phyloP scores from a whole-genome alignment of 1,284 basidiomycete genomes.

The Ustilago nuda region DNA sequence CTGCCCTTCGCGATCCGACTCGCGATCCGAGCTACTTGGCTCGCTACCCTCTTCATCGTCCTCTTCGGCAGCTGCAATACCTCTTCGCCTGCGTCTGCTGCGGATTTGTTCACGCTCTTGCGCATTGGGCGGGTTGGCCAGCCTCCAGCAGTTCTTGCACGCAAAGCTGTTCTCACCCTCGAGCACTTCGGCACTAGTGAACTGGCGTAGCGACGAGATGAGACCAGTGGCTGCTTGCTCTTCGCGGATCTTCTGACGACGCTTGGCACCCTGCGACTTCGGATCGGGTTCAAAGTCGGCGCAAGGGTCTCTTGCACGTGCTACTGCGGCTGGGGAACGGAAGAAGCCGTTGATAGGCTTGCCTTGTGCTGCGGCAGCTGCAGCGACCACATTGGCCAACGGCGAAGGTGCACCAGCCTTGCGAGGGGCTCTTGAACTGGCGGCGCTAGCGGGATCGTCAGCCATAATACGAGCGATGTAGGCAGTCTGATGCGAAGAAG shows the following conservation, averaged over 20 bases:
- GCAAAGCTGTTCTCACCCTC: slow-evolving; percentile 94
- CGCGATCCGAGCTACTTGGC: slow-evolving; percentile 60
- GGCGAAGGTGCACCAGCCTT: slow-evolving; percentile 29
- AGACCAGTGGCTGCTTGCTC: slow-evolving; percentile 69
- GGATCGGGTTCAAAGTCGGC: slow-evolving; percentile 44
- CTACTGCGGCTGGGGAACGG: slow-evolving; percentile 23
- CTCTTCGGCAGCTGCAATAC: slow-evolving; percentile 34
- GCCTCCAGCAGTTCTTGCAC: slow-evolving; percentile 91
- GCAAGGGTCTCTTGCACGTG: slow-evolving; percentile 21
- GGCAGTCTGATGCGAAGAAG: slow-evolving; percentile 42
- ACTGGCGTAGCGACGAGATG: slow-evolving; percentile 78
- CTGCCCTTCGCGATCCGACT: slow-evolving; percentile 18
- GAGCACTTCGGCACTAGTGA: slow-evolving; percentile 88
- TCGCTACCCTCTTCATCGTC: slow-evolving; percentile 70
- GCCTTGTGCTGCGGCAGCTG: slow-evolving; percentile 27
- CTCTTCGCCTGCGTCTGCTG: slow-evolving; percentile 68
- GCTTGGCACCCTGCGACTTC: slow-evolving; percentile 36
- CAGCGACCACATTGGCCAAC: slow-evolving; percentile 27
- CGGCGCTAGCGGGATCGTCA: slow-evolving; percentile 26
- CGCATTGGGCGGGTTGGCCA: slow-evolving; percentile 74
- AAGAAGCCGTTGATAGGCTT: slow-evolving; percentile 36
- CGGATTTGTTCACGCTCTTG: slow-evolving; percentile 65
- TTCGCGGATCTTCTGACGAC: slow-evolving; percentile 40
- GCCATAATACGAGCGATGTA: slow-evolving; percentile 52
- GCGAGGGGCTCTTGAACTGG: slow-evolving; percentile 15